Evolutionary conservation across 164 flowering plant genomes (phyloP), one percentile per base, ranked within the genome.

Genomic region (Tetrastigma voinierianum): DNA sequence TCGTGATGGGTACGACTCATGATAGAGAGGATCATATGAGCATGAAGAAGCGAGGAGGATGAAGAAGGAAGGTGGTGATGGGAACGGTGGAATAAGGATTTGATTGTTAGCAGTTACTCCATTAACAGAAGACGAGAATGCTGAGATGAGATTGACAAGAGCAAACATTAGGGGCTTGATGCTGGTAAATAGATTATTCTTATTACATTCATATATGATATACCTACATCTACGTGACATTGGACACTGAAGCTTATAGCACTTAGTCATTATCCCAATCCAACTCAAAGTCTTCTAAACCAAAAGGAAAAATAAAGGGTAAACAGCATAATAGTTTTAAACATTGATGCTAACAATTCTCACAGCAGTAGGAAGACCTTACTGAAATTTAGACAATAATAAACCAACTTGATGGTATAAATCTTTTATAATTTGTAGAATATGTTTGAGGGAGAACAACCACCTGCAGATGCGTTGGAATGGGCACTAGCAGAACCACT

Each of bases 1-100:
- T 5, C 24, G 21, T 10, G n/a, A 18, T 1, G 47, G 65, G 59
- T 83, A 55, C 53, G 80, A 79, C 54, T 46, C 2, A 1, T 83
- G 70, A 57, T 79, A 66, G 87, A 79, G 69, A 73, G 57, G 71
- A 69, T 84, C 45, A 72, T 76, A 12, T 9, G 75, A 66, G 56
- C 75, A 56, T 17, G 70, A 64, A 18, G 69, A 64, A 24, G 44
- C 10, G 2, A 59, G 64, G 62, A 59, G 5, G 49, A 47, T 63
- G 32, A 65, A 47, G 16, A 56, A 48, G 32, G 25, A 32, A 4
- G 10, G 10, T 11, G 32, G 12, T n/a, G 75, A 16, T 19, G 62
- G 21, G 13, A 59, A 23, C 6, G 57, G 6, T 5, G 57, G 4
- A 25, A 51, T 65, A 70, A 49, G 24, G 72, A 70, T 57, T 49